Base-by-base conservation (phyloP, 176 grass and related monocot genomes). In the Miscanthus lutarioriparius region DNA sequence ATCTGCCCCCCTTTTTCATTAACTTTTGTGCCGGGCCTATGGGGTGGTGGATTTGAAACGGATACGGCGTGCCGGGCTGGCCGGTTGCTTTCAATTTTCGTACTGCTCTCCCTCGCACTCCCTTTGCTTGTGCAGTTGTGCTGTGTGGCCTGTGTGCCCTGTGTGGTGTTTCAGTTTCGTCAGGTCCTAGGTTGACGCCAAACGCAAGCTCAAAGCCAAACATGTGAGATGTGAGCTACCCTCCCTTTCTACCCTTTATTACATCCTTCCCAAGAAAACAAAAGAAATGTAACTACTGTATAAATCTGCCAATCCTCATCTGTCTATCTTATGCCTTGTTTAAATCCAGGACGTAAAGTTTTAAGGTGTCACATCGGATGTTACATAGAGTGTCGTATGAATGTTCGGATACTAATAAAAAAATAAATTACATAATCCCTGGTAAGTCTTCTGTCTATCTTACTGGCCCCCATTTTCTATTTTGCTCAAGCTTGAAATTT, bases 141-240 rank as follows among this genome's bases (percentile, higher is more conserved):
- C 14, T 1, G 44, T 12, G n/a, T n/a, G n/a, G n/a, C n/a, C 41
- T 44, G 41, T 44, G 11, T 48, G 39, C 17, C 1, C 33, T 7
- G 65, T 27, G 10, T n/a, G n/a, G 32, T 7, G 14, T 38, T 74
- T 49, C 44, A 74, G 27, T 58, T 59, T 56, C 74, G 26, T 58
- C 30, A 58, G 49, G 17, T 56, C 73, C 19, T 61, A 27, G 59
- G 30, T 30, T 76, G 43, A 49, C 3, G 72, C 72, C 17, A 16
- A 75, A 77, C 48, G 51, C 71, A 71, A 80, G 77, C 82, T 30
- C 76, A 70, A 49, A 56, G 59, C 53, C 70, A 80, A 79, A 66
- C 54, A 74, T 61, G 82, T 85, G 87, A 76, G 82, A 89, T 85
- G 87, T 81, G 87, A 89, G 33, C 82, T 10, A 85, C 39, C 73